Conservation (phyloP, 2,329 filamentous ascomycete genomes). For the Xylariaceae sp. region DNA sequence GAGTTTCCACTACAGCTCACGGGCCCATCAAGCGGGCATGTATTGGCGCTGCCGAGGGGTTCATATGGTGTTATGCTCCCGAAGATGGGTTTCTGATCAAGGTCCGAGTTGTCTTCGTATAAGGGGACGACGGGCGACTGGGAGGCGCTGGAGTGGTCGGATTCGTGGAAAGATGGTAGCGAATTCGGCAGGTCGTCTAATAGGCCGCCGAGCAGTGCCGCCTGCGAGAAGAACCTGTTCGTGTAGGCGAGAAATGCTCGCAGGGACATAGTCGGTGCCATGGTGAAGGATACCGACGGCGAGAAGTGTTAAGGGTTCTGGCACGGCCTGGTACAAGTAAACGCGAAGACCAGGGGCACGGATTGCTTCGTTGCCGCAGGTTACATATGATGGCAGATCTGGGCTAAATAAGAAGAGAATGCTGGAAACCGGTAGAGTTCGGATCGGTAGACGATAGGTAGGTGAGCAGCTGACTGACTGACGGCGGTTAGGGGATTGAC, state of each 20-base stretch:
- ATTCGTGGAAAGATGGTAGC: slow-evolving; percentile 18
- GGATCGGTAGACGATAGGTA: no score
- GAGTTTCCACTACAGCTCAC: slow-evolving; percentile 40
- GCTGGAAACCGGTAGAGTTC: no score
- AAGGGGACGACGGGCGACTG: slow-evolving; percentile 11
- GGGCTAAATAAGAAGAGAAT: no score
- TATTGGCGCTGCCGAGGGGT: slow-evolving; percentile 36
- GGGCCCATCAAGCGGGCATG: slow-evolving; percentile 41
- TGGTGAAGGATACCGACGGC: slow-evolving; percentile 3
- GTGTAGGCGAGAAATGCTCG: slow-evolving; percentile 34
- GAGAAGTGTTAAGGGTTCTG: background rate
- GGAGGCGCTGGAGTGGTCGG: slow-evolving; percentile 5
- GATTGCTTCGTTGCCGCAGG: background rate
- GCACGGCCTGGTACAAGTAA: background rate
- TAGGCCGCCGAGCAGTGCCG: slow-evolving; percentile 28
- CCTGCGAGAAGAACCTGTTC: slow-evolving; percentile 34
- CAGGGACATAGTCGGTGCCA: slow-evolving; percentile 31
- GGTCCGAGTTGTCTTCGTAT: slow-evolving; percentile 8
- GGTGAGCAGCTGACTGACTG: no score
- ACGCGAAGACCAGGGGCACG: background rate
- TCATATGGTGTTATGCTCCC: slow-evolving; percentile 33
- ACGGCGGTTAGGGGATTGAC: no score
- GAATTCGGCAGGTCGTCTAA: slow-evolving; percentile 25
- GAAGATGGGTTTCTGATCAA: slow-evolving; percentile 4
- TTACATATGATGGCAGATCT: no score